Evolutionary conservation across 1,139 yeast species (phyloP).

Genomic region (Diutina mesorugosa): DNA sequence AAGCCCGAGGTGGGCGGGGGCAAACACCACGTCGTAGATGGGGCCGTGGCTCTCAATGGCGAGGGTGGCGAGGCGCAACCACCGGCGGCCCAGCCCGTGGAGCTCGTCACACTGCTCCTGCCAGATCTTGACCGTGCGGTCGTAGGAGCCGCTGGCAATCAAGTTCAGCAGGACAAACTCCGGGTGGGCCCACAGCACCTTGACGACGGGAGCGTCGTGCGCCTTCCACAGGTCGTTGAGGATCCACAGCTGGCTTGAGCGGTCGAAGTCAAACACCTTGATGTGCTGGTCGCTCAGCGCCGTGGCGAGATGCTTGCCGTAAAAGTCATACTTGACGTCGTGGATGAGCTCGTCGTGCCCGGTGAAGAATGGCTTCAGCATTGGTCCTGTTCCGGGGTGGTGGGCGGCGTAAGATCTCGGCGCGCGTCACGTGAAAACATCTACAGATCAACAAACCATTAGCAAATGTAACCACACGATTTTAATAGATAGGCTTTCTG

Average conservation of each 20-base stretch:
- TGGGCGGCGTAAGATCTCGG: not conserved
- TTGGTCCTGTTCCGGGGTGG: not conserved
- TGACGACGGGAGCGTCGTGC: slow-evolving; percentile 78
- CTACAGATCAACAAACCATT: no score
- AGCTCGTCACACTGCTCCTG: slow-evolving; percentile 79
- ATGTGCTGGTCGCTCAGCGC: slow-evolving; percentile 89
- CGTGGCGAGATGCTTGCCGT: slow-evolving; percentile 82
- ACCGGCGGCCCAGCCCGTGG: slow-evolving; percentile 64
- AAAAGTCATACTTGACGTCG: slow-evolving; percentile 79
- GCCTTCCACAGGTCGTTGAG: slow-evolving; percentile 88
- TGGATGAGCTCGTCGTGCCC: slow-evolving; percentile 89
- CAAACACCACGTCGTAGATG: slow-evolving; percentile 77
- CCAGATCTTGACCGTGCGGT: slow-evolving; percentile 80
- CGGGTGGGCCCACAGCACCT: slow-evolving; percentile 88
- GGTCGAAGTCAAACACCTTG: slow-evolving; percentile 68
- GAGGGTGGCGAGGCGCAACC: slow-evolving; percentile 64
- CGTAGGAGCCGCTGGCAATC: slow-evolving; percentile 81
- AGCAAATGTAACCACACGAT: no score
- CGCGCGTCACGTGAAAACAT: no score
- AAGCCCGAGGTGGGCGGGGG: slow-evolving; percentile 76
- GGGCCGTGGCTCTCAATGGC: slow-evolving; percentile 80
- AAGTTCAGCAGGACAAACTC: slow-evolving; percentile 68
- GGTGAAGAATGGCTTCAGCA: slow-evolving; percentile 58
- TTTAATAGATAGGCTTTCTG: no score
- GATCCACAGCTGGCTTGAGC: slow-evolving; percentile 51